These are phyloP conservation scores for Lavandula angustifolia DNA, from an alignment of 257 asterid species.

Conservation along the genomic window DNA sequence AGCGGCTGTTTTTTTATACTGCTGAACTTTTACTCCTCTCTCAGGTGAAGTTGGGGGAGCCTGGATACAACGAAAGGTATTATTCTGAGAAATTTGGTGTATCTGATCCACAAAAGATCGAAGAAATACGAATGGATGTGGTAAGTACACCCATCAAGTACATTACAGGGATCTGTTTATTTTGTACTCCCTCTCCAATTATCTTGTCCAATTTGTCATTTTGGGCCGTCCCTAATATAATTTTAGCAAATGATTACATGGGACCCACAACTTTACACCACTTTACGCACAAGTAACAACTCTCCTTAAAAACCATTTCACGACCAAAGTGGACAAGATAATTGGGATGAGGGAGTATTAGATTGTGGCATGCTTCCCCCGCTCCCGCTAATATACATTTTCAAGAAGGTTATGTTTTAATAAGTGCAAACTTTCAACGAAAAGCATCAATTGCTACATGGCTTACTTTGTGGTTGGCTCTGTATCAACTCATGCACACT, in stretches of 20 bases:
- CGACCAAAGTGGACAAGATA: too few relatives aligned
- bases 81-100: conserved; percentile 82
- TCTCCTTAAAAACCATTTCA: too few relatives aligned
- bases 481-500: conserved; percentile 5
- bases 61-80: conserved; percentile 94
- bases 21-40: conserved; percentile 21
- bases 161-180: conserved; percentile 22
- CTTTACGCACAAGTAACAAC: too few relatives aligned
- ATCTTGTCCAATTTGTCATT: too few relatives aligned
- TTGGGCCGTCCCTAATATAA: too few relatives aligned
- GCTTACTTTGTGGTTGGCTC: conserved; percentile 1
- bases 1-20: conserved; percentile 25
- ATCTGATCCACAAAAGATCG: conserved; percentile 59
- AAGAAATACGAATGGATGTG: conserved; percentile 69
- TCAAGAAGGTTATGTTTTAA: neutral
- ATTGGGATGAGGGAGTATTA: too few relatives aligned
- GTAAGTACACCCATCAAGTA: conserved; percentile 50
- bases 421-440: neutral
- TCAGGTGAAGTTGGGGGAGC: conserved; percentile 93
- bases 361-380: neutral
- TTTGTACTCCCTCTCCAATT: too few relatives aligned
- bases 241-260: too few relatives aligned
- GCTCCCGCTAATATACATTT: neutral
- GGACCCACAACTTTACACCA: too few relatives aligned
- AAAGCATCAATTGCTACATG: conserved; percentile 13